Base-by-base conservation (phyloP, 1,139 yeast genomes). In the Magnusiomyces suaveolens region DNA sequence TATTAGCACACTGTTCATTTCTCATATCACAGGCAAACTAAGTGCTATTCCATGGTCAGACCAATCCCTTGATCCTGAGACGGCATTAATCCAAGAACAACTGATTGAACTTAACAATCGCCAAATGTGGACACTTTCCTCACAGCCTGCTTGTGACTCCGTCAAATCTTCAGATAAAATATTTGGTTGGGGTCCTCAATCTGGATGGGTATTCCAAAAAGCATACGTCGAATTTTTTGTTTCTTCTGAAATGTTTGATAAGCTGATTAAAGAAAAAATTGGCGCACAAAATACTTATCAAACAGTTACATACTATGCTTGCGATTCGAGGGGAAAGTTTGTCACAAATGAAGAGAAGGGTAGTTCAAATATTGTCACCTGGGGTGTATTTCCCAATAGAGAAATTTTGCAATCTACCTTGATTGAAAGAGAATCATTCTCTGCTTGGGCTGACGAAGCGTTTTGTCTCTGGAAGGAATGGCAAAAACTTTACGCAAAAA, bases 151-250 rank as follows among this genome's bases (percentile, higher is more conserved):
- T 0, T 81, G 87, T 1, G 86, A 88, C 39, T 67, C 69, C n/a
- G 77, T 84, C 49, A 77, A 76, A 47, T 86, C 96, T 12, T 75
- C 80, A 3, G 97, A 92, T 70, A 83, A 82, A 60, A 85, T 90
- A 50, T 85, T 90, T 68, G 99, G 99, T 1, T 92, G 95, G 88
- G 99, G 98, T 50, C 97, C 98, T 18, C 78, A 79, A 51, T 82
- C 84, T 63, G 98, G 98, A 1, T 79, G 80, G 60, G 89, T 92
- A 29, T 92, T 87, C 70, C 98, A 92, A 69, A 90, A 92, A 69
- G 88, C 96, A 38, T 90, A 89, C 70, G 87, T 92, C 54, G 98
- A 92, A 70, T 81, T 92, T 68, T 87, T 92, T 67, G 77, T 88
- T 43, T 80, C 83, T 52, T 81, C 80, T 59, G 74, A 77, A 3